Evolutionary conservation across 2,329 filamentous ascomycete genomes (phyloP).

Genomic region (Ciborinia camelliae): DNA sequence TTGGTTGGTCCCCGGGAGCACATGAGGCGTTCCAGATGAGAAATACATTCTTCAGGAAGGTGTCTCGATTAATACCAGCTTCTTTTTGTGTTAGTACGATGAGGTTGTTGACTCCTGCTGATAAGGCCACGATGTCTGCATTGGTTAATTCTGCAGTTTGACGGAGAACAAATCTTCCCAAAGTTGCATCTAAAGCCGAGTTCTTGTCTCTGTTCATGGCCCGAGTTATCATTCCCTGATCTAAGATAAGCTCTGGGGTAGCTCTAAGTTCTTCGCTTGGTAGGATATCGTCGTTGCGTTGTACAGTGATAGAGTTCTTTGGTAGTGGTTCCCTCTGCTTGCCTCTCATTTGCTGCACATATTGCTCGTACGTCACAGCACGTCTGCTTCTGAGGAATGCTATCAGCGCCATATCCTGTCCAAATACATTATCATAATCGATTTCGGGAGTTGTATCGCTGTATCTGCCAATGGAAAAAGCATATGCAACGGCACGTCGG

Average conservation of each 20-base stretch:
- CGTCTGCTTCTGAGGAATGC: background rate
- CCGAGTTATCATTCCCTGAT: no score
- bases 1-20: background rate
- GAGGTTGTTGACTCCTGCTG: background rate
- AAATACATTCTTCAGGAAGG: background rate
- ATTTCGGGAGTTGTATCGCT: background rate
- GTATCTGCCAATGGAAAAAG: background rate
- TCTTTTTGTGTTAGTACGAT: background rate
- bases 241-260: background rate
- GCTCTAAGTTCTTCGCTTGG: no score
- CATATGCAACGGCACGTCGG: background rate
- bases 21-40: background rate
- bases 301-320: background rate
- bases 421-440: background rate
- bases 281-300: background rate
- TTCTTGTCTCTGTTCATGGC: background rate
- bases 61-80: background rate
- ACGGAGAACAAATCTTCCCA: background rate
- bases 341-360: background rate
- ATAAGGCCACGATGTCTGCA: background rate
- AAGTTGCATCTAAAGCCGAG: background rate
- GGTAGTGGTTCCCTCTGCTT: background rate
- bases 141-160: background rate
- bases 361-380: background rate
- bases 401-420: background rate